Evolutionary conservation across 2,329 filamentous ascomycete genomes (phyloP).

Genomic region (Penicillium sp.): DNA sequence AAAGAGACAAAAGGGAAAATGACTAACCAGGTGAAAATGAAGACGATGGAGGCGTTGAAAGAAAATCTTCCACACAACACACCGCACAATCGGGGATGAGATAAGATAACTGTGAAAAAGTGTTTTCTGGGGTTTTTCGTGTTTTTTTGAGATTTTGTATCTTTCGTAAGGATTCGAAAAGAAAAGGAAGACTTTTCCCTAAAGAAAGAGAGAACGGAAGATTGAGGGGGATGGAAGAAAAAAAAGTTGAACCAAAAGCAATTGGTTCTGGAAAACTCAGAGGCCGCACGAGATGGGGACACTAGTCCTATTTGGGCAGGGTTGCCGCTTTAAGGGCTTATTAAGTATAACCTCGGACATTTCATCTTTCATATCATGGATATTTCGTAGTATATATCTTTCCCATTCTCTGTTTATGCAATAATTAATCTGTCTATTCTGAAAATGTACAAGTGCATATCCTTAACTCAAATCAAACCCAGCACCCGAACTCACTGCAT

Average conservation of each 20-base stretch:
- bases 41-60: slow-evolving; percentile 27
- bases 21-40: slow-evolving; percentile 21
- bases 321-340: slow-evolving; percentile 21
- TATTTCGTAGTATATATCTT: too few species aligned
- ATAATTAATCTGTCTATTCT: slow-evolving; percentile 1
- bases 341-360: slow-evolving; percentile 3
- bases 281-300: slow-evolving; percentile 19
- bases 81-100: slow-evolving; percentile 33
- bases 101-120: slow-evolving; percentile 28
- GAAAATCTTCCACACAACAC: slow-evolving; percentile 30
- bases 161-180: slow-evolving; percentile 35
- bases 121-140: slow-evolving; percentile 40
- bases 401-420: slow-evolving; percentile 1
- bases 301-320: slow-evolving; percentile 24
- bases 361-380: too few species aligned
- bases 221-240: slow-evolving; percentile 20
- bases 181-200: slow-evolving; percentile 28
- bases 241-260: slow-evolving; percentile 29
- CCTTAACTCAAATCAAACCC: slow-evolving; percentile 74
- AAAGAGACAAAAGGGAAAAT: slow-evolving; percentile 8
- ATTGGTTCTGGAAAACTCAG: slow-evolving; percentile 36
- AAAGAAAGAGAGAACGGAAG: slow-evolving; percentile 25
- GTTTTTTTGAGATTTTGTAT: slow-evolving; percentile 38
- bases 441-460: slow-evolving; percentile 2
- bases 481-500: slow-evolving; percentile 84